phyloP scores from a whole-genome alignment of 768 basidiomycete species.

The Pulveroboletus frians region DNA sequence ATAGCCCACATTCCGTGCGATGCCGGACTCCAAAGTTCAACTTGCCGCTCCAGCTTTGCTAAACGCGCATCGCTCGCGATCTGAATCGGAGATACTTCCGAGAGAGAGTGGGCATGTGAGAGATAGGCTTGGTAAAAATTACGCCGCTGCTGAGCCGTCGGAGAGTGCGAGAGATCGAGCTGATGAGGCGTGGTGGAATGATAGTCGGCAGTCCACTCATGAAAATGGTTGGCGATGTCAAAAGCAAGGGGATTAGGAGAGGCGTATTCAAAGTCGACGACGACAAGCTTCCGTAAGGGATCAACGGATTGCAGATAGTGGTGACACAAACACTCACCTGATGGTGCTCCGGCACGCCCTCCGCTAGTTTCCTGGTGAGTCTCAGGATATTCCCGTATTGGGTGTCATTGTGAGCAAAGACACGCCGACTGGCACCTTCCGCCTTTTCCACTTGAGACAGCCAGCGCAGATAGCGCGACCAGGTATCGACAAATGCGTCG shows the following conservation, averaged over 20 bases:
- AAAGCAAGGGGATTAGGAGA: slow-evolving; percentile 87
- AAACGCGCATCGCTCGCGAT: slow-evolving; percentile 39
- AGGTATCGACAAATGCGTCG: slow-evolving; percentile 54
- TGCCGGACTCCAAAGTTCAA: slow-evolving; percentile 83
- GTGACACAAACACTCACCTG: slow-evolving; percentile 46
- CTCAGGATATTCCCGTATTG: slow-evolving; percentile 92
- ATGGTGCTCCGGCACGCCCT: slow-evolving; percentile 65
- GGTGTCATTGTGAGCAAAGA: slow-evolving; percentile 90
- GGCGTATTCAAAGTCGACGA: slow-evolving; percentile 98
- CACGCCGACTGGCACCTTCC: slow-evolving; percentile 56
- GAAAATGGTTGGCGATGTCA: slow-evolving; percentile 96
- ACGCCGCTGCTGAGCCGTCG: slow-evolving; percentile 61
- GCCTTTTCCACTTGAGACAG: slow-evolving; percentile 53
- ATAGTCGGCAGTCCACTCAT: slow-evolving; percentile 96
- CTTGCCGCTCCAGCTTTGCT: slow-evolving; percentile 66
- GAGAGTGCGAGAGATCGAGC: slow-evolving; percentile 62
- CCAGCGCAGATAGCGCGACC: slow-evolving; percentile 70
- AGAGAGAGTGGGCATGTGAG: slow-evolving; percentile 38
- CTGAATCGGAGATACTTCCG: slow-evolving; percentile 21
- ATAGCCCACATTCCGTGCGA: slow-evolving; percentile 91
- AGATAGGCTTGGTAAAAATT: slow-evolving; percentile 89
- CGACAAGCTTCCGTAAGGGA: slow-evolving; percentile 64
- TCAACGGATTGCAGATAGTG: slow-evolving; percentile 9
- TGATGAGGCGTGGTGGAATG: slow-evolving; percentile 64
- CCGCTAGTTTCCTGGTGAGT: slow-evolving; percentile 47